Conservation (phyloP, 805 yeast species). For the Metschnikowia amazonensis region DNA sequence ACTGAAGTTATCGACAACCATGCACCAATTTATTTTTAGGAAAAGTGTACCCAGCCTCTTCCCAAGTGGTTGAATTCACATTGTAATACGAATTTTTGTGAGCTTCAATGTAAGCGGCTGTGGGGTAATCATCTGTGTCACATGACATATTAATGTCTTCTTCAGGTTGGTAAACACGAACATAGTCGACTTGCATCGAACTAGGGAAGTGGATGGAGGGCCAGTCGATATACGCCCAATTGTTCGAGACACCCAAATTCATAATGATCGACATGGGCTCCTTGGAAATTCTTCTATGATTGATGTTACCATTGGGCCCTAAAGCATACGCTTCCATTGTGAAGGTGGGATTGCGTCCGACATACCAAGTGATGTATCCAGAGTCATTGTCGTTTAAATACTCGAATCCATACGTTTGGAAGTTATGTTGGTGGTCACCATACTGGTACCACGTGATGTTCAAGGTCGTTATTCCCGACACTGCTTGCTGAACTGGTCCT, state of each 20-base stretch:
- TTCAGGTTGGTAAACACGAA: conserved; percentile 86
- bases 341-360: conserved; percentile 53
- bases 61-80: conserved; percentile 72
- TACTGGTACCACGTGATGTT: conserved; percentile 36
- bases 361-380: conserved; percentile 34
- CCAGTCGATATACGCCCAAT: conserved; percentile 96
- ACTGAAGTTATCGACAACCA: conserved; percentile 7
- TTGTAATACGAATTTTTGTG: conserved; percentile 70
- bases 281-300: conserved; percentile 72
- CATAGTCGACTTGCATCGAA: conserved; percentile 73
- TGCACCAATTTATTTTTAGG: conserved; percentile 34
- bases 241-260: conserved; percentile 86
- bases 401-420: conserved; percentile 36
- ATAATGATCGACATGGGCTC: conserved; percentile 91
- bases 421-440: conserved; percentile 18
- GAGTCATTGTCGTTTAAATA: conserved; percentile 27
- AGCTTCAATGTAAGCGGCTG: conserved; percentile 70
- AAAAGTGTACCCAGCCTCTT: conserved; percentile 57
- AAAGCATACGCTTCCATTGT: conserved; percentile 71
- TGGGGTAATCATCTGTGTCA: conserved; percentile 84
- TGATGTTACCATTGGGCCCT: conserved; percentile 88
- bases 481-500: conserved; percentile 38
- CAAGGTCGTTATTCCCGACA: conserved; percentile 34
- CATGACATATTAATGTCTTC: conserved; percentile 63
- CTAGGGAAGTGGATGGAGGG: conserved; percentile 73